phyloP scores from a whole-genome alignment of 192 early-diverging fungal genomes.

The Backusella sp. region DNA sequence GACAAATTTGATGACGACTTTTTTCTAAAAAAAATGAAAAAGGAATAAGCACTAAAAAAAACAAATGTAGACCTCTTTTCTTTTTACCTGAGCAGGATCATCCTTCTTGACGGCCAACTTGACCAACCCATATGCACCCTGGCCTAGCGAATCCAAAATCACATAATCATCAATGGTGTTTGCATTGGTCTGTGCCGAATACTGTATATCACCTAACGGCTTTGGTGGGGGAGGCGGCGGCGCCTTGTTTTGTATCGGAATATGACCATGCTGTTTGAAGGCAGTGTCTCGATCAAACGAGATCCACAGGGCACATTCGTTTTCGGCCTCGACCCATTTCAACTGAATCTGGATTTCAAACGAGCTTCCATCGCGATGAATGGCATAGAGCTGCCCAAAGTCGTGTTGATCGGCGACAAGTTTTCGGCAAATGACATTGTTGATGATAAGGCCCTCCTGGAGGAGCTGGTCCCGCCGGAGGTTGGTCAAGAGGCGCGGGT shows the following conservation, averaged over 20 bases:
- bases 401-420: background rate
- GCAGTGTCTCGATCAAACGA: constrained; percentile 56
- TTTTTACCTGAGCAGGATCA: constrained; percentile 42
- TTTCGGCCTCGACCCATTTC: constrained; percentile 47
- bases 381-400: constrained; percentile 33
- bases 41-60: background rate
- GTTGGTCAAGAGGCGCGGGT: constrained; percentile 43
- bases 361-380: constrained; percentile 61
- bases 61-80: background rate
- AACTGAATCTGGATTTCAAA: constrained; percentile 61
- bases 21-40: too few species aligned
- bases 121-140: constrained; percentile 73
- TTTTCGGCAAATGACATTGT: constrained; percentile 27
- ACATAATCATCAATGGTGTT: constrained; percentile 58
- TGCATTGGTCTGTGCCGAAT: constrained; percentile 44
- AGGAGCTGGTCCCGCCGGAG: constrained; percentile 36
- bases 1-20: constrained; percentile 69
- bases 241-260: background rate
- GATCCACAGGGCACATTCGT: constrained; percentile 60
- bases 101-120: constrained; percentile 50
- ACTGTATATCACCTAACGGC: constrained; percentile 2
- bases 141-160: constrained; percentile 57
- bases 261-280: constrained; percentile 28
- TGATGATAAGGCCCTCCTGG: constrained; percentile 23
- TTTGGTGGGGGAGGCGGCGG: background rate